Conservation (phyloP, 306 rosid species). For the Acacia crassicarpa region DNA sequence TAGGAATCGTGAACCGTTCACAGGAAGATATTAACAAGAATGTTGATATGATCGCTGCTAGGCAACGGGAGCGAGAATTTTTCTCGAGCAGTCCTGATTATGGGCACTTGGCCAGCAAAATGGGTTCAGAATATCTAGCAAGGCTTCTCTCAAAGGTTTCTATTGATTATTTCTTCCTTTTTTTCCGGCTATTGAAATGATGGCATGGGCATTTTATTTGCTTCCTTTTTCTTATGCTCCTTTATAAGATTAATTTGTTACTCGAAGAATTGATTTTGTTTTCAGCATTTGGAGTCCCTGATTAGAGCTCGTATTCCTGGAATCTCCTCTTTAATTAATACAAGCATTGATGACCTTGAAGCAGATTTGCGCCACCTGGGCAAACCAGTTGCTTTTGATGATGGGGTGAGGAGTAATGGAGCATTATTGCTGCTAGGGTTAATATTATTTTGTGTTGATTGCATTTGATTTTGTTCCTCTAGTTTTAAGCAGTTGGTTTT, state of each 20-base stretch:
- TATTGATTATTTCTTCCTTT: neutral
- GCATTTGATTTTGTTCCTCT: too few species aligned
- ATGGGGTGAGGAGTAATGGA: constrained; percentile 69
- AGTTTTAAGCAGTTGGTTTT: too few species aligned
- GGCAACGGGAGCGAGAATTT: constrained; percentile 88
- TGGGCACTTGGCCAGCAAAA: constrained; percentile 77
- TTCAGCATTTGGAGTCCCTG: constrained; percentile 81
- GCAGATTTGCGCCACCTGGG: constrained; percentile 85
- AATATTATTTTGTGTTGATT: too few species aligned
- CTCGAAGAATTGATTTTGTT: constrained; percentile 39
- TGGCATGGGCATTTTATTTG: constrained; percentile 21
- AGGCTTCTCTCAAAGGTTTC: constrained; percentile 89
- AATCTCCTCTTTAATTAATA: constrained; percentile 73
- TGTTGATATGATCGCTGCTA: constrained; percentile 79
- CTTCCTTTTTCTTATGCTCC: constrained; percentile 21
- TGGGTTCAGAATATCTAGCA: constrained; percentile 99
- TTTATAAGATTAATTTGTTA: neutral
- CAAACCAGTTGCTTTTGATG: constrained; percentile 83
- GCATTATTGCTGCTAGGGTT: too few species aligned
- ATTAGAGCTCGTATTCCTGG: constrained; percentile 85
- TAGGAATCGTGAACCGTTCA: constrained; percentile 95
- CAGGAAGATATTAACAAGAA: constrained; percentile 90
- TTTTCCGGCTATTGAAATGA: neutral
- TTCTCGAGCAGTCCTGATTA: constrained; percentile 81
- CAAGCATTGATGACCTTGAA: constrained; percentile 87